Evolutionary conservation across 768 basidiomycete genomes (phyloP).

Genomic region (Chalciporus pseudorubinellus): DNA sequence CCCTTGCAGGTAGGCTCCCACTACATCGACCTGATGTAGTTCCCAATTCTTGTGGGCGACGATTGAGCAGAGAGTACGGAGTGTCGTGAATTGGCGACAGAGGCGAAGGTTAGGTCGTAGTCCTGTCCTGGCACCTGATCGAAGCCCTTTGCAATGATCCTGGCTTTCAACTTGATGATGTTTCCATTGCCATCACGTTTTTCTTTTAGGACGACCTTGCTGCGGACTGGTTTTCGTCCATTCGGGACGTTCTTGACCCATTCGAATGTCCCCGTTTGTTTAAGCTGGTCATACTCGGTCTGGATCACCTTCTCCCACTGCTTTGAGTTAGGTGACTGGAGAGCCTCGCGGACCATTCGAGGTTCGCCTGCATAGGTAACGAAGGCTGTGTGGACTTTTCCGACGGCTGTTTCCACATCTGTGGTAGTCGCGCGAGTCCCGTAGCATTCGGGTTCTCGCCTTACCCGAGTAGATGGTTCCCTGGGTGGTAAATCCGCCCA

Average conservation of each 20-base stretch:
- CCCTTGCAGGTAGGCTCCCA: slow-evolving; percentile 23
- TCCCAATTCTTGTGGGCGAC: slow-evolving; percentile 18
- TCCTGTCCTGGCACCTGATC: slow-evolving; percentile 40
- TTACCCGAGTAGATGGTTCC: background rate
- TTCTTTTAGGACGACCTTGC: slow-evolving; percentile 38
- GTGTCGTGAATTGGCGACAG: slow-evolving; percentile 27
- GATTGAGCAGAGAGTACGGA: slow-evolving; percentile 27
- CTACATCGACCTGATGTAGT: slow-evolving; percentile 27
- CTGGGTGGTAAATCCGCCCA: slow-evolving; percentile 1
- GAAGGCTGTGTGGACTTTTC: no score
- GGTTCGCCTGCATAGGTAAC: slow-evolving; percentile 1
- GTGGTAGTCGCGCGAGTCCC: no score
- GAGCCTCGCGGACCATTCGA: slow-evolving; percentile 15
- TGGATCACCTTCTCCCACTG: slow-evolving; percentile 17
- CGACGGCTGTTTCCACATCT: no score
- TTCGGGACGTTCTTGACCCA: slow-evolving; percentile 23
- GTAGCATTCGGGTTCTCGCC: background rate
- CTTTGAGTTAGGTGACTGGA: slow-evolving; percentile 20
- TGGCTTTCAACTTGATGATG: slow-evolving; percentile 34
- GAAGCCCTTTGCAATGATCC: slow-evolving; percentile 42
- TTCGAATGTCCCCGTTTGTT: slow-evolving; percentile 29
- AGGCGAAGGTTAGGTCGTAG: slow-evolving; percentile 37
- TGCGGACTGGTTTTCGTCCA: slow-evolving; percentile 32
- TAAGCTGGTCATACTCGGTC: slow-evolving; percentile 1
- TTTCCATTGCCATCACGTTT: slow-evolving; percentile 35